Conservation (phyloP, 2,329 filamentous ascomycete species). For the Fusarium austroafricanum region DNA sequence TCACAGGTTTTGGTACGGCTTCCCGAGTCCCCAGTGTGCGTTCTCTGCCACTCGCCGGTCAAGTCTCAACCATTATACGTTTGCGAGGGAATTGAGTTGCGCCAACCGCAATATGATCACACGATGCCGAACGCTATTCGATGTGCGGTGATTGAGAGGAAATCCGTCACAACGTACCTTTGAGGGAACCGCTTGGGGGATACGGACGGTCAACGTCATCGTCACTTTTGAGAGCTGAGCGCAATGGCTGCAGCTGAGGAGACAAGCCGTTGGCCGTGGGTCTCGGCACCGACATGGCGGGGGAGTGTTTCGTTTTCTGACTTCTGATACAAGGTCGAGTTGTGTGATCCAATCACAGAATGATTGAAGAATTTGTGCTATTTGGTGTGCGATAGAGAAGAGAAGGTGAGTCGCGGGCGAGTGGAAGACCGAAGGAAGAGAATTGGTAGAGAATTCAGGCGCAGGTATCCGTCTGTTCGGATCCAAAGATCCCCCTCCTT, state of each 20-base stretch:
- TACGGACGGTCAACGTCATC: conserved; percentile 54
- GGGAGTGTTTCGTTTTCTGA: conserved; percentile 1
- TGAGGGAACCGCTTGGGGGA: conserved; percentile 53
- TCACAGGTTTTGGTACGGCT: conserved; percentile 1
- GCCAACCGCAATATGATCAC: not conserved
- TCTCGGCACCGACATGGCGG: conserved; percentile 44
- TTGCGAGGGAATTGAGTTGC: conserved; percentile 13
- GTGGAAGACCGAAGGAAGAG: conserved; percentile 18
- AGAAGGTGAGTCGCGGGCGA: conserved; percentile 3
- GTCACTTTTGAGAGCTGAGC: conserved; percentile 59
- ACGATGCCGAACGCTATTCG: not conserved
- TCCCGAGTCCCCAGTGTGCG: not conserved
- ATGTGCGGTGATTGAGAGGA: not conserved
- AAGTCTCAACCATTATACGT: conserved; percentile 11
- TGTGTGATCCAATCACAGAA: not conserved
- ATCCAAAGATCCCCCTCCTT: conserved; percentile 44
- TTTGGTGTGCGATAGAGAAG: conserved; percentile 1
- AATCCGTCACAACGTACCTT: conserved; percentile 55
- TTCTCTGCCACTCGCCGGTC: not conserved
- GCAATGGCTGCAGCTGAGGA: conserved; percentile 48
- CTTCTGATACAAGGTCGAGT: not conserved
- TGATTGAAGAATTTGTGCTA: not conserved
- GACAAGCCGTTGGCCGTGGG: conserved; percentile 39
- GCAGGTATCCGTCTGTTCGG: conserved; percentile 23
- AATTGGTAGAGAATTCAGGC: conserved; percentile 35